Conservation (phyloP, 305 asterid species). For the Fraxinus platypoda region DNA sequence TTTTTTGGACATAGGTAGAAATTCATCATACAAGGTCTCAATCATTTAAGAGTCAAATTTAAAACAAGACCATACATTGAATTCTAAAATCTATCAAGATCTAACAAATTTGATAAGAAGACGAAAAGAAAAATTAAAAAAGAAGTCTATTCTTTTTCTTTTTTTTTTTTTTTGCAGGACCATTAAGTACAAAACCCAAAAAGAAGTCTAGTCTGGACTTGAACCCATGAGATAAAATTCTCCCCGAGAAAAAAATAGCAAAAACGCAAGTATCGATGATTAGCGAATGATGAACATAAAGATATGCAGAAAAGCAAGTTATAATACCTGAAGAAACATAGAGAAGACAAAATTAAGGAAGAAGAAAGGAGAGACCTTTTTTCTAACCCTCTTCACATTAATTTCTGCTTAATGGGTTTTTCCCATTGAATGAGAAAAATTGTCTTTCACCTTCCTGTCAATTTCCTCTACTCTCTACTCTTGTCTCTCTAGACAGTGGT, state of each 20-base stretch:
- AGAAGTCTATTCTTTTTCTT: too few relatives aligned
- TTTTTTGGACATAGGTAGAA: neutral
- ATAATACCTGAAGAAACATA: constrained; percentile 38
- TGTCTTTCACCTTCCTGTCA: constrained; percentile 25
- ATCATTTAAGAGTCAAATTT: constrained; percentile 6
- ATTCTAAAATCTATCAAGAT: constrained; percentile 27
- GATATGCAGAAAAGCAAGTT: constrained; percentile 16
- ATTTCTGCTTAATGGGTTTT: constrained; percentile 26
- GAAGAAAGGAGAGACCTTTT: constrained; percentile 28
- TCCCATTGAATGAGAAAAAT: constrained; percentile 21
- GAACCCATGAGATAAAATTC: constrained; percentile 23
- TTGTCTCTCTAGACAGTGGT: constrained; percentile 9
- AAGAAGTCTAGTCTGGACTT: constrained; percentile 18
- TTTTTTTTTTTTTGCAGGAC: constrained; percentile 33
- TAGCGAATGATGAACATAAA: constrained; percentile 38
- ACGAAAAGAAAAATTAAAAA: neutral
- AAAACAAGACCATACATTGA: constrained; percentile 10
- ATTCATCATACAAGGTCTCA: constrained; percentile 9
- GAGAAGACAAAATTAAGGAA: constrained; percentile 30
- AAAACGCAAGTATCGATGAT: constrained; percentile 40
- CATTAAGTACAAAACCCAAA: constrained; percentile 21
- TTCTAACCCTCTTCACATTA: constrained; percentile 36
- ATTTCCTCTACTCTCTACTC: constrained; percentile 24
- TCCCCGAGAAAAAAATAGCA: constrained; percentile 26
- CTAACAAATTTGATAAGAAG: constrained; percentile 25